Base-by-base conservation (phyloP, 208 protist species). In the Trypanosoma cruzi region DNA sequence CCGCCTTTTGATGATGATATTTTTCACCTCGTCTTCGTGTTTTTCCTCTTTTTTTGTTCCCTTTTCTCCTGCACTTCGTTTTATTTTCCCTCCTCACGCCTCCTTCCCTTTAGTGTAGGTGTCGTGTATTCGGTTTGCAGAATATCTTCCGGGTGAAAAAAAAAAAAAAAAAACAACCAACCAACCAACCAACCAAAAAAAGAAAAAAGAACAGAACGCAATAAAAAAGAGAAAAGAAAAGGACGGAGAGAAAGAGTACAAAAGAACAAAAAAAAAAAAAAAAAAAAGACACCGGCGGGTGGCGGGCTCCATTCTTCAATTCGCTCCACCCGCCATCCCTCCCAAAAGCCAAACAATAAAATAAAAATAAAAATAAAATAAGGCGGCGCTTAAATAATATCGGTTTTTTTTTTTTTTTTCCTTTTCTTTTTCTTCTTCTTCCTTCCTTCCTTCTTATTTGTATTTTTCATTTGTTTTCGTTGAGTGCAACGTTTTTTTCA, bases 161-260 rank as follows among this genome's bases (percentile, higher is more conserved):
- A 26, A 49, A 49, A 14, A 44, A 44, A 44, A 44, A 44, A 44
- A 44, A 44, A 44, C 37, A 16, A 5, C 8, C 37, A 44, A 16
- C 5, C 37, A 44, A 16, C 5, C 37, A 44, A 16, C 5, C 37
- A 44, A 16, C 5, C 37, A 44, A 14, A 65, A 64, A 67, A 71
- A 55, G 32, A 75, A 67, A 71, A 64, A 61, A 44, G 64, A 49
- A 29, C 36, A 55, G 18, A 44, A 62, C 24, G 49, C 26, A 16
- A 66, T 55, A 68, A 54, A 73, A 49, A 72, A 61, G 54, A 56
- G 36, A 44, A 67, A 31, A 58, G 22, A 65, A 49, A 20, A 44
- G 13, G 37, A 44, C 8, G 37, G 13, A 44, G 8, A 16, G 5
- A 44, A 44, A 44, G 2, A 46, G n/a, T n/a, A 8, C 8, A 28